Evolutionary conservation across 2,329 filamentous ascomycete genomes (phyloP).

Genomic region (Zymoseptoria tritici): DNA sequence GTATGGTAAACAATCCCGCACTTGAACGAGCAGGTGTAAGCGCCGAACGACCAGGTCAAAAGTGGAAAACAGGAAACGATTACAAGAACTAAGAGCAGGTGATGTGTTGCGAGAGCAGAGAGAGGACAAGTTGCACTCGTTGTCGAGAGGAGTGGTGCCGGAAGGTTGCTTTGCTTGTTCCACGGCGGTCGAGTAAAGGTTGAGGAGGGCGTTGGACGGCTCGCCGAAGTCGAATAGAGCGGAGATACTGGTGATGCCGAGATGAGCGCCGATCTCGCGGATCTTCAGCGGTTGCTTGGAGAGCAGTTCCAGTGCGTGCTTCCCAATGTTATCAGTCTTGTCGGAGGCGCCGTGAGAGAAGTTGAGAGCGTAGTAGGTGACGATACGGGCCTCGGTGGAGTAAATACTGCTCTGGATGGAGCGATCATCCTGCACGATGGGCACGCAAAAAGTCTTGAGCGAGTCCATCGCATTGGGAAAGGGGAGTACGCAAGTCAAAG

Average conservation of each 20-base stretch:
- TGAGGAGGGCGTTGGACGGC: constrained; percentile 43
- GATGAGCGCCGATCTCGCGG: constrained; percentile 42
- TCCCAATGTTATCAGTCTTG: constrained; percentile 39
- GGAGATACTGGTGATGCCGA: constrained; percentile 51
- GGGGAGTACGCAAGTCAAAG: constrained; percentile 58
- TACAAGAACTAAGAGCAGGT: background rate
- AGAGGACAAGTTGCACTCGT: background rate
- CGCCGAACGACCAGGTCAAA: constrained; percentile 32
- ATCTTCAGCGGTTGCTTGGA: constrained; percentile 48
- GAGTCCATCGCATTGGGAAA: constrained; percentile 63
- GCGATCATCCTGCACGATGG: constrained; percentile 35
- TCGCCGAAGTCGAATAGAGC: constrained; percentile 48
- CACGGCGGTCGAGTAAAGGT: constrained; percentile 16
- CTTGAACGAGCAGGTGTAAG: constrained; percentile 41
- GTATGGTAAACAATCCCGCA: constrained; percentile 49
- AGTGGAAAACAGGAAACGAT: constrained; percentile 10
- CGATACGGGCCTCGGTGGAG: constrained; percentile 52
- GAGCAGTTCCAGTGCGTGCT: constrained; percentile 48
- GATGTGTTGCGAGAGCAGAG: background rate
- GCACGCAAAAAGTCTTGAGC: constrained; percentile 60
- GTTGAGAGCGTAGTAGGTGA: constrained; percentile 57
- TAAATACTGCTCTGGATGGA: constrained; percentile 28
- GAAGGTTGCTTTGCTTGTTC: constrained; percentile 11
- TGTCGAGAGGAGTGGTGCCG: constrained; percentile 18
- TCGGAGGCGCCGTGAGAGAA: constrained; percentile 49